phyloP scores from a whole-genome alignment of 2,329 filamentous ascomycete genomes.

The Cladosporium austrohemisphaericum region DNA sequence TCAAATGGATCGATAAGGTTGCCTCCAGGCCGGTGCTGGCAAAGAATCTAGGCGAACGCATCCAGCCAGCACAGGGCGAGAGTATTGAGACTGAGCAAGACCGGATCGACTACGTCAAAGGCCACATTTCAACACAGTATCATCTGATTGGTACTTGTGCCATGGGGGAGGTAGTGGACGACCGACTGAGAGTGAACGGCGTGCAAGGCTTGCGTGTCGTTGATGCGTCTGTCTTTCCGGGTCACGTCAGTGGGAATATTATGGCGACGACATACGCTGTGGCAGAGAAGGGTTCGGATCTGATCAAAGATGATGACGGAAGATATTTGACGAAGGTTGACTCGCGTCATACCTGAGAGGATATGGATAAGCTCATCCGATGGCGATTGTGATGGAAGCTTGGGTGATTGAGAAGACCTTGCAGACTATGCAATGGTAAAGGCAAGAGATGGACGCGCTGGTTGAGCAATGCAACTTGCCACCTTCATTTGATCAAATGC shows the following conservation, averaged over 20 bases:
- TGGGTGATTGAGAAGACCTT: too few relatives aligned
- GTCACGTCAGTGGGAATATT: slow-evolving; percentile 32
- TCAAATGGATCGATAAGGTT: slow-evolving; percentile 43
- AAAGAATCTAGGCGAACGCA: slow-evolving; percentile 37
- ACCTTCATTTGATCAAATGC: too few relatives aligned
- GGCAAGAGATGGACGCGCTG: too few relatives aligned
- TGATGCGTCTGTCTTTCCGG: slow-evolving; percentile 35
- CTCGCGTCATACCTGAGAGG: slow-evolving; percentile 8
- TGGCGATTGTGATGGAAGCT: too few relatives aligned
- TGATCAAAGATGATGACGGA: slow-evolving; percentile 33
- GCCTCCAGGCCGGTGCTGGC: slow-evolving; percentile 41
- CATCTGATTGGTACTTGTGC: slow-evolving; percentile 41
- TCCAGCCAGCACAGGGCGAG: slow-evolving; percentile 30
- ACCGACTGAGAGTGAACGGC: slow-evolving; percentile 36
- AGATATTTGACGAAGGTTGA: slow-evolving; percentile 21
- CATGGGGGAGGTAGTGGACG: slow-evolving; percentile 36
- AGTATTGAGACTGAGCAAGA: slow-evolving; percentile 20
- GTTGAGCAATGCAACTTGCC: too few relatives aligned
- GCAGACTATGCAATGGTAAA: too few relatives aligned
- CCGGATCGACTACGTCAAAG: slow-evolving; percentile 21
- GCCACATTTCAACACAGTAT: slow-evolving; percentile 29
- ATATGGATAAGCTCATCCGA: too few relatives aligned
- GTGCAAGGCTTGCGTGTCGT: slow-evolving; percentile 35
- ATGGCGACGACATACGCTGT: slow-evolving; percentile 30
- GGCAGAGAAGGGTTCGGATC: slow-evolving; percentile 32